These are phyloP conservation scores for Echites panduratus DNA, from an alignment of 257 asterid species.

Conservation along the genomic window DNA sequence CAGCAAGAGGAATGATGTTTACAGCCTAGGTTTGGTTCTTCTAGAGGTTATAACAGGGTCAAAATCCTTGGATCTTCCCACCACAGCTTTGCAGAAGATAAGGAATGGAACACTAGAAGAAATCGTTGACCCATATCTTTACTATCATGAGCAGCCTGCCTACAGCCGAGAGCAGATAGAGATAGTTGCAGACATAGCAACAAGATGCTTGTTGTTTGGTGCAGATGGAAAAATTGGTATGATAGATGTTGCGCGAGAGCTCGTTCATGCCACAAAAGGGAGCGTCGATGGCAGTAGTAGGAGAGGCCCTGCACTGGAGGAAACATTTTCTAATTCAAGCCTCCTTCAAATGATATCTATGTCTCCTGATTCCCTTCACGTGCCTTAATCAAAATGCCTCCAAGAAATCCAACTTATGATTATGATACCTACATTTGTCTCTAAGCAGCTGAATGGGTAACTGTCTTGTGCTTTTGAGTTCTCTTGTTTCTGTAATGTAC, in stretches of 20 bases:
- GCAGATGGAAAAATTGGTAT: conserved; percentile 51
- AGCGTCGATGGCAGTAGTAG: conserved; percentile 34
- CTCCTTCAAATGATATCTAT: conserved; percentile 77
- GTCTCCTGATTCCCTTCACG: conserved; percentile 65
- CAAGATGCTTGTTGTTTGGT: conserved; percentile 59
- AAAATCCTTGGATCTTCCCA: conserved; percentile 20
- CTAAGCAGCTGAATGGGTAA: not conserved
- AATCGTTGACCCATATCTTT: conserved; percentile 57
- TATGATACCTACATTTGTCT: not conserved
- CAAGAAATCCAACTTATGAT: not conserved
- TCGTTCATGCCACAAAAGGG: conserved; percentile 36
- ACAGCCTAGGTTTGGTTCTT: conserved; percentile 44
- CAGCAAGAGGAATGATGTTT: conserved; percentile 40
- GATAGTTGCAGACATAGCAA: conserved; percentile 53
- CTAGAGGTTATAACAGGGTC: conserved; percentile 51
- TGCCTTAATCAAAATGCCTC: conserved; percentile 26
- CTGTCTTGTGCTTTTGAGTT: not conserved
- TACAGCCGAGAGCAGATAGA: conserved; percentile 46
- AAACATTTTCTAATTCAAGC: conserved; percentile 71
- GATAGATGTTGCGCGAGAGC: conserved; percentile 56
- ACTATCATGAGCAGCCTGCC: conserved; percentile 59
- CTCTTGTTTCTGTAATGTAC: not conserved
- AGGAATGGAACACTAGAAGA: conserved; percentile 60
- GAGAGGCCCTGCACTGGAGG: conserved; percentile 49
- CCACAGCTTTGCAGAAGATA: conserved; percentile 46